Base-by-base conservation (phyloP, 164 flowering plant genomes). In the Piper betle region DNA sequence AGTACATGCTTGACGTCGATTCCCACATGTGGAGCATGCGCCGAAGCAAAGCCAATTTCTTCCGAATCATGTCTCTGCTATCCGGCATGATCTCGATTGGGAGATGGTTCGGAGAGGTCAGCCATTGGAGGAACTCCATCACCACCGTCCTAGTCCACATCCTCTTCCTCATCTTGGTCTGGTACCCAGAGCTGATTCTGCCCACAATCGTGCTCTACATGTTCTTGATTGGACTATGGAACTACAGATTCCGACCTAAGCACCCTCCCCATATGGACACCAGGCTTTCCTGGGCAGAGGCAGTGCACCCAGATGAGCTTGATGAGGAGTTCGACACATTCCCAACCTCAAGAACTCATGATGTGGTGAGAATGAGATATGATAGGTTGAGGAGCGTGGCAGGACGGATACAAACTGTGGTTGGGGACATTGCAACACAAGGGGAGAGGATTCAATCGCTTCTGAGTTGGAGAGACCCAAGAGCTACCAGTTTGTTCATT, bases 1-100 rank as follows among this genome's bases (percentile, higher is more conserved):
- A 25, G 33, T 25, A 25, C 33, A 25, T 25, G 33, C 33, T 25
- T 25, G 33, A 25, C 2, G 33, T 25, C 33, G 33, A 80, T 59
- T 78, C 82, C 37, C 82, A 78, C 65, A 64, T 74, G 74, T 80
- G 84, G 84, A 80, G 84, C 56, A 78, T 80, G 84, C 68, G 84
- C 62, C 72, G 79, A 71, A 80, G 84, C 74, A 80, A 80, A 62
- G 84, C 84, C 2, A 80, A 80, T 69, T 80, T 80, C 76, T 78
- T 78, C 43, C 59, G 84, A 41, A 73, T 78, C 18, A 78, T 78
- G 79, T 74, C 82, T 0, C 70, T 80, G 20, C 60, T 78, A 39
- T 74, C 80, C 0, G 84, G 80, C 2, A 42, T 68, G 54, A 53
- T 80, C 46, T 59, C 80, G 1, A 58, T 71, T 6, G 54, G 72